Base-by-base conservation (phyloP, 371 early-diverging fungal species). In the Mortierella sp. region DNA sequence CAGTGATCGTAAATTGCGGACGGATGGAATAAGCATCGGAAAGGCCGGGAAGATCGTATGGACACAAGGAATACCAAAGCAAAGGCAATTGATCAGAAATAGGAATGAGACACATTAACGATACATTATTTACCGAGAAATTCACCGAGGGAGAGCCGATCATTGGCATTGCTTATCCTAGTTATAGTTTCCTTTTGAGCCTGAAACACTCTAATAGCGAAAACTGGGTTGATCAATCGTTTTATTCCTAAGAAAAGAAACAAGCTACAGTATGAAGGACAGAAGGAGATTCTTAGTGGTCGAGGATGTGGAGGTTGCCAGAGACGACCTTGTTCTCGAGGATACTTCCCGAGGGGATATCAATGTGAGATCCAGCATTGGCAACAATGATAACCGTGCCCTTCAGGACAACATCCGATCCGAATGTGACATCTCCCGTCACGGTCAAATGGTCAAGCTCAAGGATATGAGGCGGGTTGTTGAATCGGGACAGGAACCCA, bases 351-450 rank as follows among this genome's bases (percentile, higher is more conserved):
- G 98, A 95, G n/a, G 99, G 99, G 77, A 99, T 98, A 87, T 98
- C 96, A 73, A 99, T 99, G 61, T 96, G 91, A 45, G 92, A 91
- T 41, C 98, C 99, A 67, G 97, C 95, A 87, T 98, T 99, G 45
- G 99, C 99, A 16, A 99, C 97, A 82, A 99, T 98, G 80, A 99
- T 99, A 47, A 99, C 99, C 11, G 99, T 99, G 64, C 99, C 99
- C 80, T 95, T 91, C 31, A 99, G 89, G 43, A 91, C 92, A 44
- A 99, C 99, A 86, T 98, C 95, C 66, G 94, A 90, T 40, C 99
- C 99, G 87, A 99, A 99, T 24, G 92, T 91, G 41, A 99, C 99
- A 90, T 99, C 98, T 63, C 99, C 99, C 43, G 98, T 96, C 8
- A 99, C 99, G 0, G 99, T 99, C 63, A 99, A 87, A 85, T 98